phyloP scores from a whole-genome alignment of 2,329 filamentous ascomycete species.

The Cladosporium sp. region DNA sequence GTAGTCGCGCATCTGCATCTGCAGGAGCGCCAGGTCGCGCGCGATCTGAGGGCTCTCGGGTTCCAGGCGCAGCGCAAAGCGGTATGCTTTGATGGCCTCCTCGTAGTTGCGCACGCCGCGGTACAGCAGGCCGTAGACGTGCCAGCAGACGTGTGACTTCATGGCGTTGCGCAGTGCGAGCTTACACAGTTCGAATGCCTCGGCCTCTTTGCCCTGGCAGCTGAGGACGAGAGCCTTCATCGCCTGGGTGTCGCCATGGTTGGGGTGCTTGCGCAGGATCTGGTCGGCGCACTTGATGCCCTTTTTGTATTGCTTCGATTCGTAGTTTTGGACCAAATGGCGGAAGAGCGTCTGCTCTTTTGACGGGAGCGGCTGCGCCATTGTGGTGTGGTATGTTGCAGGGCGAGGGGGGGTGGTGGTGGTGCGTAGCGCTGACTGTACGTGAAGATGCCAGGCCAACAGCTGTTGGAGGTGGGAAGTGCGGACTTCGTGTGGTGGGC shows the following conservation, averaged over 20 bases:
- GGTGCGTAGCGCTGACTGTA: background rate
- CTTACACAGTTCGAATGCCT: constrained; percentile 91
- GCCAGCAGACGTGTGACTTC: constrained; percentile 99
- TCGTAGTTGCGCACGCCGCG: constrained; percentile 95
- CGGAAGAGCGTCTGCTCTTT: constrained; percentile 95
- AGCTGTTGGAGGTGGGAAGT: background rate
- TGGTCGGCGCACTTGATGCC: constrained; percentile 92
- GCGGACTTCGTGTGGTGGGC: background rate
- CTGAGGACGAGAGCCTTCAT: constrained; percentile 99
- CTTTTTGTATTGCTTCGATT: constrained; percentile 97
- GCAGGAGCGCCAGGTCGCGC: constrained; percentile 83
- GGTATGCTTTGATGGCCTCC: constrained; percentile 98
- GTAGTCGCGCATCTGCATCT: constrained; percentile 95
- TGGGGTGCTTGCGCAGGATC: constrained; percentile 88
- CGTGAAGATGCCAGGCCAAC: no score
- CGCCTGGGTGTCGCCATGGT: constrained; percentile 95
- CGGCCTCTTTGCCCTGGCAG: constrained; percentile 81
- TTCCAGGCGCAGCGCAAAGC: constrained; percentile 86
- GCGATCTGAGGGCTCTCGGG: constrained; percentile 94
- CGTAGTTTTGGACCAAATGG: constrained; percentile 90
- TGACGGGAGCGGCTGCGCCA: constrained; percentile 57
- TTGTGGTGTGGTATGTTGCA: background rate
- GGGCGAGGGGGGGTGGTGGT: background rate
- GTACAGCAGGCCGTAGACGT: constrained; percentile 94
- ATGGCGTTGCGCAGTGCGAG: constrained; percentile 90